A percentile compares a stretch with the other conserved stretches of the same genome.
Evolutionary conservation across 1,139 yeast genomes (phyloP).

Genomic region (Hanseniaspora gamundiae): DNA sequence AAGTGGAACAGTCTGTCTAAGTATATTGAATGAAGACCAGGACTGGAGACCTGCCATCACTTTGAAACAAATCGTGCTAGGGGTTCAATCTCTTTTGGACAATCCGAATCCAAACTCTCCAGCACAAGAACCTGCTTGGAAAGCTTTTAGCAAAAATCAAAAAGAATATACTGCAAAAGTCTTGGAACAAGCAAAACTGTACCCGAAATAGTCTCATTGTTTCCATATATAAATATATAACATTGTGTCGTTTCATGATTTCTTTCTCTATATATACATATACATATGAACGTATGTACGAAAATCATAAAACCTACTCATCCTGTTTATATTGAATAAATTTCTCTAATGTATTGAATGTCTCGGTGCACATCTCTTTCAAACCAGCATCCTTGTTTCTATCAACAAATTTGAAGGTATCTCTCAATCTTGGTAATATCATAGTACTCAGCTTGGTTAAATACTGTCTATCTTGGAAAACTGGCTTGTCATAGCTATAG

Average conservation of each 20-base stretch:
- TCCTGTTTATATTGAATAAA: constrained; percentile 62
- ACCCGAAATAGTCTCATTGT: constrained; percentile 36
- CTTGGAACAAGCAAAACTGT: constrained; percentile 67
- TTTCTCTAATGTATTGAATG: constrained; percentile 51
- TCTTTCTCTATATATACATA: neutral
- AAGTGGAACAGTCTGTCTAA: constrained; percentile 87
- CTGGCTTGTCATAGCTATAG: constrained; percentile 52
- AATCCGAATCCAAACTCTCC: constrained; percentile 93
- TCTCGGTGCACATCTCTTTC: constrained; percentile 58
- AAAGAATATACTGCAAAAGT: constrained; percentile 65
- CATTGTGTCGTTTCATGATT: neutral
- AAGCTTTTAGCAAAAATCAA: constrained; percentile 61
- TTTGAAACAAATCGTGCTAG: constrained; percentile 76
- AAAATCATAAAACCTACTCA: constrained; percentile 22
- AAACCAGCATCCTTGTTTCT: constrained; percentile 47
- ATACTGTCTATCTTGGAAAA: constrained; percentile 51
- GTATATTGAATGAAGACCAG: constrained; percentile 87
- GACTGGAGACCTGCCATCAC: constrained; percentile 99
- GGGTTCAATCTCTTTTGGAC: constrained; percentile 83
- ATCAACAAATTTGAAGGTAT: constrained; percentile 47
- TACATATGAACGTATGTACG: too few species aligned
- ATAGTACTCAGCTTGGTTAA: constrained; percentile 31
- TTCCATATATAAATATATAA: neutral
- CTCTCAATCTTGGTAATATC: constrained; percentile 36
- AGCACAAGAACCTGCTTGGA: constrained; percentile 95